Base-by-base conservation (phyloP, 306 rosid genomes). In the Fagus crenata region DNA sequence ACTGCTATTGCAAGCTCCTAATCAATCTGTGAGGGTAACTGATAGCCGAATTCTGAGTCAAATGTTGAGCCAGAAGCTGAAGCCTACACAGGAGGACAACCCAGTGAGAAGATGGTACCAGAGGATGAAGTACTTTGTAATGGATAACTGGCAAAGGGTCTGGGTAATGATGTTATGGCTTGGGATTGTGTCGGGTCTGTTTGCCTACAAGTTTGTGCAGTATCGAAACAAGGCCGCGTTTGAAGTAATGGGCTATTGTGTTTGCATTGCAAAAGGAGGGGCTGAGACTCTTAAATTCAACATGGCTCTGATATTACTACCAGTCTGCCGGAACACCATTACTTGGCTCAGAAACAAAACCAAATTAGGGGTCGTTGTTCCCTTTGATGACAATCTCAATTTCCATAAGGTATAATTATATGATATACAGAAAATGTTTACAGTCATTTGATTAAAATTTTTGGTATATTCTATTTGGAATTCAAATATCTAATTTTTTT, bases 311-410 rank as follows among this genome's bases (percentile, higher is more conserved):
- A 86, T 89, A 58, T 28, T 89, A 17, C 67, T 89, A 14, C 92
- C 92, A 0, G 92, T 89, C 39, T 89, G 92, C 71, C 90, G 92
- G 13, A 89, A 89, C 82, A 86, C 92, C 65, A 89, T 89, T 67
- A 89, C 92, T 18, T 89, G 92, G 92, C 92, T 89, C 41, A 77
- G 92, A 37, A 89, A 89, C 85, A 86, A 80, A 75, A 89, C 92
- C 78, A 86, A 84, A 53, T 49, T 86, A 22, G 87, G 90, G 9
- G 72, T 53, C 4, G 85, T 49, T 4, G 90, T 89, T 14, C 90
- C 92, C 4, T 89, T 89, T 7, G 90, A 89, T 14, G 92, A 89
- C 79, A 89, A 89, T 36, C 86, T 89, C 0, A 86, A 89, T 41
- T 89, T 89, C 69, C 92, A 89, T 61, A 89, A 86, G 84, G 86